phyloP scores from a whole-genome alignment of 768 basidiomycete species.

The Russula ochroleuca region DNA sequence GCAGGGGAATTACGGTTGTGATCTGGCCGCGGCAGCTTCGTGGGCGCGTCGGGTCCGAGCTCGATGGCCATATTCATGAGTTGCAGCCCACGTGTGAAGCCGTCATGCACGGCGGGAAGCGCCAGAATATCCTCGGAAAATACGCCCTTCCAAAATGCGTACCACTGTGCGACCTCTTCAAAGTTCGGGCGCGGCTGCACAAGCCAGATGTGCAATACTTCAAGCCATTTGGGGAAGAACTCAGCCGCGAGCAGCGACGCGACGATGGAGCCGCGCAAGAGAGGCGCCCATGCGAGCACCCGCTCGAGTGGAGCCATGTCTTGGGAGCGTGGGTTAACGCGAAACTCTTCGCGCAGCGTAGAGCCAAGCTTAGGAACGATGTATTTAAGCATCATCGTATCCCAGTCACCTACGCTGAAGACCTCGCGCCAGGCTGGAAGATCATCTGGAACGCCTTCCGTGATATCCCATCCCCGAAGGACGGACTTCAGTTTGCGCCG shows the following conservation, averaged over 20 bases:
- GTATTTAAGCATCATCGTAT: constrained; percentile 83
- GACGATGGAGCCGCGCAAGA: constrained; percentile 73
- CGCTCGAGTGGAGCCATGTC: constrained; percentile 75
- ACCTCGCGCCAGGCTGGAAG: constrained; percentile 73
- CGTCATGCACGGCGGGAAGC: constrained; percentile 61
- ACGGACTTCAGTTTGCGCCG: constrained; percentile 78
- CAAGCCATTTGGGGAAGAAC: constrained; percentile 97
- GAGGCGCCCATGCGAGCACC: constrained; percentile 71
- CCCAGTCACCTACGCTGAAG: constrained; percentile 82
- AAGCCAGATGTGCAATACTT: constrained; percentile 88
- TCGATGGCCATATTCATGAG: constrained; percentile 93
- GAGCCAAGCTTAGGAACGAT: constrained; percentile 88
- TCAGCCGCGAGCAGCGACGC: constrained; percentile 82
- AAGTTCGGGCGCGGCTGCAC: constrained; percentile 83
- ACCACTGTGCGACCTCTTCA: constrained; percentile 94
- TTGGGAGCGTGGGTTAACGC: constrained; percentile 86
- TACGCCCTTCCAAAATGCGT: constrained; percentile 76
- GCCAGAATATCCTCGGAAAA: constrained; percentile 71
- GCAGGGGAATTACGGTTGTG: constrained; percentile 43
- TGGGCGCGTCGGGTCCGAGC: constrained; percentile 72
- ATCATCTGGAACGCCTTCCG: constrained; percentile 73
- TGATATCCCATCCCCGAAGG: constrained; percentile 67
- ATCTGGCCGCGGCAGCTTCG: constrained; percentile 63
- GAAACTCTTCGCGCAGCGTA: constrained; percentile 77
- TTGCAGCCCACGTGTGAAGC: constrained; percentile 85